A percentile compares a stretch with the other conserved stretches of the same genome.
Conservation (phyloP, 2,329 filamentous ascomycete species). For the Alternaria incomplexa region DNA sequence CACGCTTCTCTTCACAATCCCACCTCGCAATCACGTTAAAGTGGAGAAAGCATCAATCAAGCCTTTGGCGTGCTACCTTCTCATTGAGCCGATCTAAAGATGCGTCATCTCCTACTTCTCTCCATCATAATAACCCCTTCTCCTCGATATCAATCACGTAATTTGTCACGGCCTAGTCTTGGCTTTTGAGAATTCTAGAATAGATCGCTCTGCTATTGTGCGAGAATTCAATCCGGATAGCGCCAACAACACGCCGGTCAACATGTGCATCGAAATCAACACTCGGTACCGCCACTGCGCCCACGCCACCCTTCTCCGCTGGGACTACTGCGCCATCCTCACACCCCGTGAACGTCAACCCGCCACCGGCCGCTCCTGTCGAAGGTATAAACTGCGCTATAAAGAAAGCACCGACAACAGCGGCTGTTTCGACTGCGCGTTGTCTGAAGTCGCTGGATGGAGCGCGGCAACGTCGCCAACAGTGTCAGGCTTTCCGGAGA, state of each 20-base stretch:
- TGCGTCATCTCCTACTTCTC: no score
- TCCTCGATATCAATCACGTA: not conserved
- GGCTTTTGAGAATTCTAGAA: not conserved
- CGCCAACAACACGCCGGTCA: not conserved
- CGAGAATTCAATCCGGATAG: not conserved
- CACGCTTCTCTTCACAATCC: not conserved
- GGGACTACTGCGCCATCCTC: conserved; percentile 22
- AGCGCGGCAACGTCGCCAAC: not conserved
- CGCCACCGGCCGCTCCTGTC: conserved; percentile 9
- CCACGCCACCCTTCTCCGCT: conserved; percentile 12
- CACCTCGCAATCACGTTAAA: not conserved
- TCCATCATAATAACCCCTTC: no score
- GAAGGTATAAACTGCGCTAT: conserved; percentile 10
- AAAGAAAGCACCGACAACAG: not conserved
- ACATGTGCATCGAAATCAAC: conserved; percentile 21
- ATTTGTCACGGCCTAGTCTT: not conserved
- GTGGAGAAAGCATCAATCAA: not conserved
- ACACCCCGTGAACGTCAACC: not conserved
- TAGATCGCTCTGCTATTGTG: not conserved
- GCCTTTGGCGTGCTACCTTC: not conserved
- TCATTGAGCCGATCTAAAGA: no score
- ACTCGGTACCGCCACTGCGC: conserved; percentile 15
- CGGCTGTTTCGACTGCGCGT: not conserved
- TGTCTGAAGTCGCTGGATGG: not conserved
- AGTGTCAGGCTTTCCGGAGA: not conserved